A percentile compares a stretch with the other conserved stretches of the same genome.
These are phyloP conservation scores for Linnemannia elongata DNA, from an alignment of 192 early-diverging fungal genomes.

Conservation along the genomic window DNA sequence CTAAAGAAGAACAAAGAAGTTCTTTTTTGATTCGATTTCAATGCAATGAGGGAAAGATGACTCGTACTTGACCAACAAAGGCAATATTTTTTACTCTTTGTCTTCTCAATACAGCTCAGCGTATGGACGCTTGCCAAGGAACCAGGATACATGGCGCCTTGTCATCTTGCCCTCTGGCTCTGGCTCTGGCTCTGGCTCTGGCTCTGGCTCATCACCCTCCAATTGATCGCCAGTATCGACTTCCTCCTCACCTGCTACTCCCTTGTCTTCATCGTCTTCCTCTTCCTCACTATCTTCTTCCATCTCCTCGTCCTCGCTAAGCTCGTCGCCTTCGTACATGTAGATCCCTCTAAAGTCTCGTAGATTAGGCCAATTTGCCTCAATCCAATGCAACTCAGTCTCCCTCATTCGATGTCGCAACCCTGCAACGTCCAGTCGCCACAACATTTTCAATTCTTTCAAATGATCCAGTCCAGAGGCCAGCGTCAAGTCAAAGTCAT, in stretches of 20 bases:
- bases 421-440: neutral
- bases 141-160: neutral
- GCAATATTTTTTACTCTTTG: neutral
- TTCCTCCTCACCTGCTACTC: neutral
- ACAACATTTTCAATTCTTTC: neutral
- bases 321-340: neutral
- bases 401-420: slow-evolving; percentile 5
- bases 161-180: neutral
- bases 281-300: neutral
- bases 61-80: neutral
- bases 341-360: neutral
- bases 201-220: neutral
- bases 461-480: neutral
- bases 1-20: neutral
- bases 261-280: neutral
- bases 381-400: neutral
- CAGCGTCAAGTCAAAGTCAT: neutral
- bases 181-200: neutral
- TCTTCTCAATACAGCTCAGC: neutral
- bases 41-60: neutral
- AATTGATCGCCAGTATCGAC: neutral
- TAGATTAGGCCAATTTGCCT: neutral
- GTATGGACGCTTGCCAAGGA: neutral
- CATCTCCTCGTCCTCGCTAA: neutral
- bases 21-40: neutral